Base-by-base conservation (phyloP, 345 rosid genomes). In the Excoecaria cochinchinensis region DNA sequence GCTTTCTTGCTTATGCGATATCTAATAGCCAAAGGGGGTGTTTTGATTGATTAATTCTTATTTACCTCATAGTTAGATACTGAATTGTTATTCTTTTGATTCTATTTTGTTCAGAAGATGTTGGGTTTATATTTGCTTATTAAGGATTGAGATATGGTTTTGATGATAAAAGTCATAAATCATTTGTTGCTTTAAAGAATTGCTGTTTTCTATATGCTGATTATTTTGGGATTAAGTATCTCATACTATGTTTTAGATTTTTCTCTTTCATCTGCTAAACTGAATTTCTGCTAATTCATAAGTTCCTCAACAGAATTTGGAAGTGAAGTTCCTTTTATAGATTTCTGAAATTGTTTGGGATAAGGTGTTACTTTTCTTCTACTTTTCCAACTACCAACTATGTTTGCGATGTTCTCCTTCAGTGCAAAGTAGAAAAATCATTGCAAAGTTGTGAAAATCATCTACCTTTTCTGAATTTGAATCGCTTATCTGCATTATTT, bases 271-370 rank as follows among this genome's bases (percentile, higher is more conserved):
- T 39, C 65, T 22, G 17, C 57, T 58, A 38, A 59, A 11, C 17
- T 59, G 22, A 22, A 19, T 81, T 74, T 72, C 74, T 55, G 24
- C 16, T 70, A 15, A 61, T 61, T 19, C 3, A 19, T 8, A 57
- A 57, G 61, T 6, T 19, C 21, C 25, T 57, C 61, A 57, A 4
- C 24, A 57, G 25, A 42, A 11, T 22, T 25, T 75, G 56, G 55
- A 75, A 62, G 14, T 38, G 13, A 62, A 60, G 25, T 22, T 47
- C 38, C 40, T 0, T 36, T 46, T 17, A 47, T 47, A 4, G 57
- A 44, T 39, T 46, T 19, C 46, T 42, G 48, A 5, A 12, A 16
- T 55, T 42, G 6, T 10, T 8, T 44, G 11, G 31, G 64, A 22
- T 56, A 38, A 55, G 59, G 16, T 25, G 72, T 53, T 70, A 13